Evolutionary conservation across 495 filamentous ascomycete genomes (phyloP).

Genomic region (Trichocladium uniseriatum): DNA sequence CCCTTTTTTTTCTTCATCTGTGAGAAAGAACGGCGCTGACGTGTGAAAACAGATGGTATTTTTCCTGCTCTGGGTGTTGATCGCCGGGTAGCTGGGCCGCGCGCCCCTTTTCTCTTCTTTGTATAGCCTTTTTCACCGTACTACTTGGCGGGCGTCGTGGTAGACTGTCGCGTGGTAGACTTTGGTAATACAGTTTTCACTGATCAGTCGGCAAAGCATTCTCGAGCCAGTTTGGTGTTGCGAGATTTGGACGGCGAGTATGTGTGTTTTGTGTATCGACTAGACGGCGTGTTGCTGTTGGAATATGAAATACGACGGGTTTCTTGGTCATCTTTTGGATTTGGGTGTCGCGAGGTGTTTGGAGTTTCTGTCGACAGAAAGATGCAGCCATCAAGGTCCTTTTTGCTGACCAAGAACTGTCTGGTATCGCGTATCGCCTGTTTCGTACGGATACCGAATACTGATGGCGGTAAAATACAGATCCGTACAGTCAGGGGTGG

Average conservation of each 20-base stretch:
- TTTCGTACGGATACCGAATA: no score
- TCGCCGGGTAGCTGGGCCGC: constrained; percentile 24
- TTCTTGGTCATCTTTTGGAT: no score
- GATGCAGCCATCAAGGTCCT: no score
- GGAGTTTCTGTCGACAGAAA: no score
- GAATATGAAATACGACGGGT: neutral
- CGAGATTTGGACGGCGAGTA: neutral
- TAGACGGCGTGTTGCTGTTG: neutral
- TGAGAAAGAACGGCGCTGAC: neutral
- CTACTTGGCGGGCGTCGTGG: constrained; percentile 14
- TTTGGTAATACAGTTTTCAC: constrained; percentile 16
- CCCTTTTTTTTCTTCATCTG: no score
- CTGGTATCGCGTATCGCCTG: no score
- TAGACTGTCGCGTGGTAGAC: constrained; percentile 17
- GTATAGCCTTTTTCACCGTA: constrained; percentile 8
- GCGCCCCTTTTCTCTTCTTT: constrained; percentile 4
- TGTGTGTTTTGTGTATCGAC: no score
- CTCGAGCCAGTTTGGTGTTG: neutral
- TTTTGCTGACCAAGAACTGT: no score
- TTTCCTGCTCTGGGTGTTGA: constrained; percentile 32
- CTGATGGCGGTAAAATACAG: no score
- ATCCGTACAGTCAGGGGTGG: no score
- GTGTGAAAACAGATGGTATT: constrained; percentile 17
- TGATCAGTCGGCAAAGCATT: neutral
- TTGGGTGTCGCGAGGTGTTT: no score